Base-by-base conservation (phyloP, 768 basidiomycete genomes). In the Kwoniella sp. region DNA sequence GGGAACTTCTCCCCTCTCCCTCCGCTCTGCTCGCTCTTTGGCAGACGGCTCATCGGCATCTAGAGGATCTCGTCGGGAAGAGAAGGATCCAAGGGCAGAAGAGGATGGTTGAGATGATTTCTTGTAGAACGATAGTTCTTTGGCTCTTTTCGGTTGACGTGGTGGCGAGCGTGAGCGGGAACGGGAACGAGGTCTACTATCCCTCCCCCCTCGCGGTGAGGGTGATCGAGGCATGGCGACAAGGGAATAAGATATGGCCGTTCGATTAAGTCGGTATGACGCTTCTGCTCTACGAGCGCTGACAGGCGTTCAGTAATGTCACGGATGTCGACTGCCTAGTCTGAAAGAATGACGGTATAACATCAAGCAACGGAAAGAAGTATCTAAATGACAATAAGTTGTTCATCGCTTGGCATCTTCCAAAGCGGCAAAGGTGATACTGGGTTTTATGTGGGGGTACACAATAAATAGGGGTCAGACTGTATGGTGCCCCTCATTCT, bases 71-170 rank as follows among this genome's bases (percentile, higher is more conserved):
- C 76, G 37, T 19, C 70, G 61, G 2, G 50, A 58, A 17, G 73
- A 70, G 49, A 74, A 65, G 6, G 75, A 77, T n/a, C 71, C 70
- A 5, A 67, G n/a, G 29, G 68, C 63, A 9, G 68, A 61, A 2
- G 66, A 50, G 5, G 74, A 71, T 36, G 73, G 73, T 60, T 81
- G 58, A 9, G 66, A 50, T 2, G 74, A 71, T 40, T 74, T 74
- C 63, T 81, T 81, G 72, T 81, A 81, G 55, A 81, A 76, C 21
- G 79, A 79, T 40, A 81, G 68, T 55, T 80, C 76, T 62, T 76
- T 76, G 12, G 78, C 40, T 44, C 40, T 73, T 36, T 68, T 65
- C 10, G 67, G 50, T 17, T 15, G 60, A 57, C 27, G 52, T 8
- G 47, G 52, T 7, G 75, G 65, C 52, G 77, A 71, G 47, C 71